These are phyloP conservation scores for Chamaecrista fasciculata DNA, from an alignment of 306 rosid genomes.

Conservation along the genomic window DNA sequence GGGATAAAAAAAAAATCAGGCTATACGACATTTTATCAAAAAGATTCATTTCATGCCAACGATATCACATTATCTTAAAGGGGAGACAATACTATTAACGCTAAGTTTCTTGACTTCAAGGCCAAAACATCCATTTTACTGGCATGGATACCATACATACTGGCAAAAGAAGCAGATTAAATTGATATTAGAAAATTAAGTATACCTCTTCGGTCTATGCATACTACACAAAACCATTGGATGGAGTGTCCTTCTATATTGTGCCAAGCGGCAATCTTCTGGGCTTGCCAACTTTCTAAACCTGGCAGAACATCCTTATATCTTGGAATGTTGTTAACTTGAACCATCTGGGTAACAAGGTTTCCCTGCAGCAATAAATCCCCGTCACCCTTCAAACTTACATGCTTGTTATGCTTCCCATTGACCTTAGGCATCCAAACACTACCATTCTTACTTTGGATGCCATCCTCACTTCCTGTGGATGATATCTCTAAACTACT, in stretches of 20 bases:
- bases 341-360: slow-evolving; percentile 58
- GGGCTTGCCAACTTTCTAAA: slow-evolving; percentile 84
- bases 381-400: slow-evolving; percentile 58
- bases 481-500: slow-evolving; percentile 56
- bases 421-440: slow-evolving; percentile 76
- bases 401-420: slow-evolving; percentile 77
- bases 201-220: slow-evolving; percentile 87
- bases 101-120: slow-evolving; percentile 14
- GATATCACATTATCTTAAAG: slow-evolving; percentile 20
- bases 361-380: slow-evolving; percentile 63
- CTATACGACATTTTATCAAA: slow-evolving; percentile 1
- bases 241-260: slow-evolving; percentile 79
- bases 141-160: background rate
- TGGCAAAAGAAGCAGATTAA: slow-evolving; percentile 23
- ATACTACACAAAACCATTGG: slow-evolving; percentile 80
- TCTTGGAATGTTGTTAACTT: slow-evolving; percentile 62
- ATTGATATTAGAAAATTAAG: slow-evolving; percentile 17
- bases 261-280: slow-evolving; percentile 91
- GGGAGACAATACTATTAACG: background rate
- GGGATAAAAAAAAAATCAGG: too few species aligned
- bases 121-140: slow-evolving; percentile 25
- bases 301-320: slow-evolving; percentile 88
- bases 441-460: slow-evolving; percentile 52
- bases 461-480: slow-evolving; percentile 38
- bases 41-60: background rate